Evolutionary conservation across 1,139 yeast genomes (phyloP).

Genomic region (Debaryomycetaceae sp.): DNA sequence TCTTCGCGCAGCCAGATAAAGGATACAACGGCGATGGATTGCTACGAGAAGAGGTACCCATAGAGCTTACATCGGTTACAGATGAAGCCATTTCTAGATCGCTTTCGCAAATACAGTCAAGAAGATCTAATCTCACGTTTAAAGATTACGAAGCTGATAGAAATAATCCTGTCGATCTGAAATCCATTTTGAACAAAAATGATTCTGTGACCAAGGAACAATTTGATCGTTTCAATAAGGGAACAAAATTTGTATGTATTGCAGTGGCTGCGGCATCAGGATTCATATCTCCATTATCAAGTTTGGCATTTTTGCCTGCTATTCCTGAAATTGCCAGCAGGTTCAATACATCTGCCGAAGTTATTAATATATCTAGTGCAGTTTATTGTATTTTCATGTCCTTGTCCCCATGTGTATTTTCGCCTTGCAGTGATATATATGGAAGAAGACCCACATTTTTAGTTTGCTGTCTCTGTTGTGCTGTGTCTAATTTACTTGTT

Average conservation of each 20-base stretch:
- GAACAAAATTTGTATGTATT: slow-evolving; percentile 13
- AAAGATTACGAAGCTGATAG: neutral
- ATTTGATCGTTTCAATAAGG: slow-evolving; percentile 9
- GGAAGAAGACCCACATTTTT: slow-evolving; percentile 45
- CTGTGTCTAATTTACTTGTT: slow-evolving; percentile 33
- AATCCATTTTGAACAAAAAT: neutral
- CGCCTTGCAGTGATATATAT: slow-evolving; percentile 49
- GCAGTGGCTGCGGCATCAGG: slow-evolving; percentile 19
- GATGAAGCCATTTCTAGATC: slow-evolving; percentile 17
- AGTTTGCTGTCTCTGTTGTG: slow-evolving; percentile 28
- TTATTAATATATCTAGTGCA: slow-evolving; percentile 48
- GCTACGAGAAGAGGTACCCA: slow-evolving; percentile 12
- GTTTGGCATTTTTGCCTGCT: slow-evolving; percentile 48
- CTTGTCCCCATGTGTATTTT: slow-evolving; percentile 44
- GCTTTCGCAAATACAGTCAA: slow-evolving; percentile 15
- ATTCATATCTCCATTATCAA: slow-evolving; percentile 40
- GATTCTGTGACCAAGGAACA: slow-evolving; percentile 8
- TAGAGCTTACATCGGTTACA: slow-evolving; percentile 14
- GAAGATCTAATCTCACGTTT: slow-evolving; percentile 7
- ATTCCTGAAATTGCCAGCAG: slow-evolving; percentile 43
- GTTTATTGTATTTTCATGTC: slow-evolving; percentile 50
- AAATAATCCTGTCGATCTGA: too few species aligned
- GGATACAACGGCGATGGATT: neutral
- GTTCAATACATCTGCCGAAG: slow-evolving; percentile 43
- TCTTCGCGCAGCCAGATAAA: neutral